A percentile compares a stretch with the other conserved stretches of the same genome.
Conservation (phyloP, 208 protist genomes). For the Trypanosoma melophagium region DNA sequence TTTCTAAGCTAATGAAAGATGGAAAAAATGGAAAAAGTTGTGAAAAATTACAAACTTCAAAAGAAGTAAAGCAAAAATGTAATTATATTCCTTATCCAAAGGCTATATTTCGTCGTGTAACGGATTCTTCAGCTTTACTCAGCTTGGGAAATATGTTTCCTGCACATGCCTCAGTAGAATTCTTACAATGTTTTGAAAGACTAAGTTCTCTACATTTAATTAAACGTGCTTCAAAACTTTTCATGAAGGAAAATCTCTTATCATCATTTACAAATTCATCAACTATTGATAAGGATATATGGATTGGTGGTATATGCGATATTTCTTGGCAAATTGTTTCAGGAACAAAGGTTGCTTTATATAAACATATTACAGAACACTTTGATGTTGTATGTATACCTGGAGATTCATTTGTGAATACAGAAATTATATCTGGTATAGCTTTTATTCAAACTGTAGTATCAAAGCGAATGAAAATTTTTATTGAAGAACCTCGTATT, state of each 20-base stretch:
- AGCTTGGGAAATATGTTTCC: constrained; percentile 19
- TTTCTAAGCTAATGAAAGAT: constrained; percentile 8
- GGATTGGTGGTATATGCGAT: constrained; percentile 32
- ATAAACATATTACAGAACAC: constrained; percentile 22
- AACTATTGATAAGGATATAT: constrained; percentile 5
- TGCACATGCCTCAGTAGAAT: not conserved
- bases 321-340: constrained; percentile 29
- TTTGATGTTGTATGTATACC: constrained; percentile 35
- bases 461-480: constrained; percentile 36
- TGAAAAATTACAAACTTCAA: not conserved
- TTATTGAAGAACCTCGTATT: constrained; percentile 43
- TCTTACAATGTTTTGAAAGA: constrained; percentile 14
- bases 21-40: not conserved
- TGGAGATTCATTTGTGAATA: constrained; percentile 22
- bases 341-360: constrained; percentile 13
- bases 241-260: constrained; percentile 12
- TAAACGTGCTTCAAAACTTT: constrained; percentile 21
- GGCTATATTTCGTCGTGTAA: constrained; percentile 3
- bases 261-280: not conserved
- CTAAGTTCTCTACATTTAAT: constrained; percentile 25
- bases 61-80: not conserved
- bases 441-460: constrained; percentile 31
- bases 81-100: constrained; percentile 20
- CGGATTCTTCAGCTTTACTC: not conserved
- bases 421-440: constrained; percentile 26